These are phyloP conservation scores for Aspergillus haitiensis DNA, from an alignment of 495 filamentous ascomycete genomes.

Conservation along the genomic window DNA sequence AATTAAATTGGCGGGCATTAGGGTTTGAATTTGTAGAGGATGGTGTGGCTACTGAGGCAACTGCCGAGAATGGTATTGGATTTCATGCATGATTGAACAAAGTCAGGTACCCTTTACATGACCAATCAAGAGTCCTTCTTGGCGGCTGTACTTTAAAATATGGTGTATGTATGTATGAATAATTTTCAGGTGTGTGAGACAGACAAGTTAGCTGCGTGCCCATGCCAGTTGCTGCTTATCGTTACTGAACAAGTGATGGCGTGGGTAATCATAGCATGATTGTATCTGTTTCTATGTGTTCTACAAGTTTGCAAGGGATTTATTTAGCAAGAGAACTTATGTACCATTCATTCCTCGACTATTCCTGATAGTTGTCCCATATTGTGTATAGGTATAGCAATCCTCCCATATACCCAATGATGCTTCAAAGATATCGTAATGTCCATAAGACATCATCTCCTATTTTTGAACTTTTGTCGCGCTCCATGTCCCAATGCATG, in stretches of 20 bases:
- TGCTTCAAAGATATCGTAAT: background rate
- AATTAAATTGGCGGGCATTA: constrained; percentile 90
- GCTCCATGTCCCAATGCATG: constrained; percentile 16
- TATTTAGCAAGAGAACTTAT: background rate
- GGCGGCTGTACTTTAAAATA: background rate
- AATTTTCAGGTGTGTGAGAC: background rate
- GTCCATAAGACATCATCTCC: background rate
- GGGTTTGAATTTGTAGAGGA: constrained; percentile 75
- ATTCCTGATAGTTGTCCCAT: constrained; percentile 2
- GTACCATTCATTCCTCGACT: background rate
- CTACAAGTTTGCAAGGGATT: no score
- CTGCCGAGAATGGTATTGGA: constrained; percentile 18
- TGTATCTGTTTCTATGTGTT: no score
- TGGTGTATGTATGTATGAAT: no score
- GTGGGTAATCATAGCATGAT: no score
- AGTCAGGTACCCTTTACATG: background rate
- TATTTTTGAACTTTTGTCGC: constrained; percentile 10
- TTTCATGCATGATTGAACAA: constrained; percentile 23
- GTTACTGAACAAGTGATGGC: no score
- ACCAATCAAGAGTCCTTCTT: background rate
- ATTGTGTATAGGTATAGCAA: background rate
- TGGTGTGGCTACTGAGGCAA: background rate
- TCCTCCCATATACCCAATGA: constrained; percentile 8
- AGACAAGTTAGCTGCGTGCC: no score
- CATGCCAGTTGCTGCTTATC: no score